Base-by-base conservation (phyloP, 2,329 filamentous ascomycete species). In the Amylocarpus encephaloides region DNA sequence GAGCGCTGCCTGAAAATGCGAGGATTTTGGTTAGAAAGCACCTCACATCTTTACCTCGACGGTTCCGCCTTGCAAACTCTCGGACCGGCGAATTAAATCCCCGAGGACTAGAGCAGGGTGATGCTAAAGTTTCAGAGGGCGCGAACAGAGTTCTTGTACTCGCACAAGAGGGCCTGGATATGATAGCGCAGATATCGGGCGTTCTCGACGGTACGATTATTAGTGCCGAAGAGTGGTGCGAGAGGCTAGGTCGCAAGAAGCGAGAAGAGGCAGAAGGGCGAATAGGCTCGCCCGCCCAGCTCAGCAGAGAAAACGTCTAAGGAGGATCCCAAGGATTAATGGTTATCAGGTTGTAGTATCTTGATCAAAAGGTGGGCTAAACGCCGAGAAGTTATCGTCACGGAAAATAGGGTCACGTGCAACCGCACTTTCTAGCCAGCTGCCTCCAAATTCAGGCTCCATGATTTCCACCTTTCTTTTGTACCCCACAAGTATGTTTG, bases 141-240 rank as follows among this genome's bases (percentile, higher is more conserved):
- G 90, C 88, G 0, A 85, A 90, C 59, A 78, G 86, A 36, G 90
- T 94, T 49, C 72, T 97, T 11, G 82, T 93, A 1, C 80, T 97
- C 46, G 92, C 92, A 6, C 86, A 86, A 62, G 92, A 97, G 66
- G 89, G 91, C 0, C 74, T 97, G 12, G 90, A 96, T 60, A 95
- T 97, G 85, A 90, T 97, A 77, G 79, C 82, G 1, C 90, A 96
- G 66, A 89, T 98, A 44, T 93, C 84, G 36, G 82, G 84, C 5
- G 88, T 96, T 1, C 78, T 97, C 7, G 88, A 94, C 59, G 86
- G 89, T 47, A 97, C 93, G 0, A 86, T 97, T 47, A 79, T 87
- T 49, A 93, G 87, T 61, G 93, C 93, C 0, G 92, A 97, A 68
- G 82, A 85, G 60, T 97, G 93, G 93, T 88, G 92, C 57, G 86